Evolutionary conservation across 148 eudicot genomes (phyloP).

Genomic region (Silene uniflora): DNA sequence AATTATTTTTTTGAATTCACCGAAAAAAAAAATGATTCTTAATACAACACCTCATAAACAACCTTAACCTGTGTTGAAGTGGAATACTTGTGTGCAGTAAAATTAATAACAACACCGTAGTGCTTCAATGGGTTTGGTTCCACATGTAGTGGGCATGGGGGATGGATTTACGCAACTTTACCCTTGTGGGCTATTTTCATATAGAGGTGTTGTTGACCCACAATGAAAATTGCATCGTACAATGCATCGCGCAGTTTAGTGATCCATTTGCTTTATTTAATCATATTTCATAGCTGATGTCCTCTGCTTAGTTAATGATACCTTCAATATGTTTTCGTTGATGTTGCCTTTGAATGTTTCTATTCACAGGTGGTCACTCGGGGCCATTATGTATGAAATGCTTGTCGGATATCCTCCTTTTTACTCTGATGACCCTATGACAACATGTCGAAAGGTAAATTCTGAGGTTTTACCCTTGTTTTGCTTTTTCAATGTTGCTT

Average conservation of each 20-base stretch:
- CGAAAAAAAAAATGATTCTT: too few species aligned
- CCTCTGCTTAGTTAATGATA: background rate
- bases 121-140: too few species aligned
- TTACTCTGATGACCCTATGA: slow-evolving; percentile 97
- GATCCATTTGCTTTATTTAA: background rate
- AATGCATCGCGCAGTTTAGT: background rate
- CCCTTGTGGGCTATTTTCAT: background rate
- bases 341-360: slow-evolving; percentile 4
- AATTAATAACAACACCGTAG: too few species aligned
- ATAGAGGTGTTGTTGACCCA: background rate
- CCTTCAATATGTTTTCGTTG: background rate
- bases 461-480: background rate
- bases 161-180: too few species aligned
- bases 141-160: too few species aligned
- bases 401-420: slow-evolving; percentile 97
- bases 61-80: too few species aligned
- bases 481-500: slow-evolving; percentile 5
- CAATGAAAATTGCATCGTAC: background rate
- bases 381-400: slow-evolving; percentile 95
- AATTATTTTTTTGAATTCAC: too few species aligned
- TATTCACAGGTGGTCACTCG: slow-evolving; percentile 87
- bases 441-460: slow-evolving; percentile 90
- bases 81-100: too few species aligned
- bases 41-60: too few species aligned
- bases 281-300: background rate